Evolutionary conservation across 169 alveolate species (phyloP).

Genomic region (Cryptosporidium xiaoi): DNA sequence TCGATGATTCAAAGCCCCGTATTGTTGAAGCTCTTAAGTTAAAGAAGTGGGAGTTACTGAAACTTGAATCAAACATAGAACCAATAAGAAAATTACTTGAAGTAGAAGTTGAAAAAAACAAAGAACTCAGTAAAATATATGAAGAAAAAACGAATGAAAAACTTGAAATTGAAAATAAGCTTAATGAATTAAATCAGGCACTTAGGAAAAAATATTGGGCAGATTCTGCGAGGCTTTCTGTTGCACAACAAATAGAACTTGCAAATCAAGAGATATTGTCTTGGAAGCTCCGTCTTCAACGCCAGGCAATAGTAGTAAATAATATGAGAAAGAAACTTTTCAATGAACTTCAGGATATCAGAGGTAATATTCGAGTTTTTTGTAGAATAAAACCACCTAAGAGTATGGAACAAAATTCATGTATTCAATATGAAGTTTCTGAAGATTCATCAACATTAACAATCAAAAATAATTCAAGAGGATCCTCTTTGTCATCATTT

Average conservation of each 20-base stretch:
- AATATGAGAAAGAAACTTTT: slow-evolving; percentile 76
- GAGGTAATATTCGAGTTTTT: slow-evolving; percentile 81
- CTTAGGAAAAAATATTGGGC: slow-evolving; percentile 72
- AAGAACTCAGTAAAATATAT: neutral
- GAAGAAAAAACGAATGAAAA: neutral
- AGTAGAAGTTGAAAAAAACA: neutral
- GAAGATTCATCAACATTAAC: slow-evolving; percentile 73
- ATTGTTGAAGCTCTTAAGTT: neutral
- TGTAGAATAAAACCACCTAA: slow-evolving; percentile 82
- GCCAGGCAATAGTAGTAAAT: slow-evolving; percentile 22
- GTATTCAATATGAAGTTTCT: slow-evolving; percentile 62
- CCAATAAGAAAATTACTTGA: neutral
- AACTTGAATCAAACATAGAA: slow-evolving; percentile 26
- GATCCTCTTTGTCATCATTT: slow-evolving; percentile 60
- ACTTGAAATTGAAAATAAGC: slow-evolving; percentile 6
- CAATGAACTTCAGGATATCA: slow-evolving; percentile 79
- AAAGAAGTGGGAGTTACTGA: neutral
- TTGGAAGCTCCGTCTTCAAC: slow-evolving; percentile 58
- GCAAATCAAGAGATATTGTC: slow-evolving; percentile 69
- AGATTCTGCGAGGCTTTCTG: slow-evolving; percentile 50
- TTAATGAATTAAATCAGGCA: slow-evolving; percentile 39
- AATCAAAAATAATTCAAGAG: slow-evolving; percentile 33
- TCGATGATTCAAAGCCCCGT: neutral
- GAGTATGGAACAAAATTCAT: slow-evolving; percentile 11
- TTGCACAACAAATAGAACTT: slow-evolving; percentile 69